A percentile compares a stretch with the other conserved stretches of the same genome.
Evolutionary conservation across 2,329 filamentous ascomycete species (phyloP).

Genomic region (Volutella citrinella): DNA sequence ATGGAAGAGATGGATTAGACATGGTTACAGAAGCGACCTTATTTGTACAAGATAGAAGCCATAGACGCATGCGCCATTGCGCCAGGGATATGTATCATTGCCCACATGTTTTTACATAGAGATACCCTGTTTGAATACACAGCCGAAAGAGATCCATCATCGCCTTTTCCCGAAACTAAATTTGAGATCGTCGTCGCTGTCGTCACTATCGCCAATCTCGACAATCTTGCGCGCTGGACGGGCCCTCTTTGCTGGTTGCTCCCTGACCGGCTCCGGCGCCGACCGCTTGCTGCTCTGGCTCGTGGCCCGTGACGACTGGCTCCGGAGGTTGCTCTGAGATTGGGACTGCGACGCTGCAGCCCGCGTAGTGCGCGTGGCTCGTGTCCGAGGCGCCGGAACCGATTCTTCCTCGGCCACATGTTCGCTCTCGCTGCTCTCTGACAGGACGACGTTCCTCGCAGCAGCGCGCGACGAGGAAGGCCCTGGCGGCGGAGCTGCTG

Average conservation of each 20-base stretch:
- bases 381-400: constrained; percentile 11
- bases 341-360: constrained; percentile 26
- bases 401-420: constrained; percentile 15
- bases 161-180: constrained; percentile 54
- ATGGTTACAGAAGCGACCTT: neutral
- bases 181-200: constrained; percentile 55
- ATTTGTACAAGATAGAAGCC: constrained; percentile 1
- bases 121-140: constrained; percentile 29
- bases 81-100: constrained; percentile 11
- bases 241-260: constrained; percentile 31
- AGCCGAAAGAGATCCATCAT: constrained; percentile 35
- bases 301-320: constrained; percentile 24
- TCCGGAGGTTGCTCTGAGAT: constrained; percentile 27
- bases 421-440: constrained; percentile 37
- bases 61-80: too few species aligned
- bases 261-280: constrained; percentile 27
- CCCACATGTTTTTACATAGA: constrained; percentile 16
- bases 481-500: constrained; percentile 7
- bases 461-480: constrained; percentile 7
- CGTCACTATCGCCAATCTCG: constrained; percentile 37
- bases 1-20: constrained; percentile 62
- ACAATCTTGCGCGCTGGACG: constrained; percentile 33
- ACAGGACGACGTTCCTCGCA: constrained; percentile 26
- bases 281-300: constrained; percentile 33
- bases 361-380: constrained; percentile 19